Base-by-base conservation (phyloP, 805 yeast species). In the Metschnikowia anglica region DNA sequence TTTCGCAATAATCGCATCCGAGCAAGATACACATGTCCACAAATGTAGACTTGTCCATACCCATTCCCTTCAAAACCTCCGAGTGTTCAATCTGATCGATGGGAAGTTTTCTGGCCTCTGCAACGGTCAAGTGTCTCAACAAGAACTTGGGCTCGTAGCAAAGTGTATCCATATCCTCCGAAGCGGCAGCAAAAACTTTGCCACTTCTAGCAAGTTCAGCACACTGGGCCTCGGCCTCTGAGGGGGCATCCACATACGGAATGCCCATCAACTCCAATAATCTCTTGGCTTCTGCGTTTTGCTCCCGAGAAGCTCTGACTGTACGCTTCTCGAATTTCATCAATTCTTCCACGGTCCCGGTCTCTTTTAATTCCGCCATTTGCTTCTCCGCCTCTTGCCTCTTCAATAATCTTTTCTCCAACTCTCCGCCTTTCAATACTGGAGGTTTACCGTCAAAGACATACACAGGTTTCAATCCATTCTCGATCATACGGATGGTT, bases 391-490 rank as follows among this genome's bases (percentile, higher is more conserved):
- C 97, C 48, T 85, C 93, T 54, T 86, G 91, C 51, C 96, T 76
- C 52, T 87, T 75, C 21, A 79, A 81, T 39, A 81, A 69, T 60
- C 99, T 80, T 61, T 93, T 93, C 44, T 84, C 89, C 55, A 93
- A 74, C 65, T 91, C 98, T 20, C 95, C 96, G 30, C 95, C 85
- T 67, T 93, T 93, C 65, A 93, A 63, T 3, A 83, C 87, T 1
- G 99, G 99, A 5, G 99, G 99, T 56, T 87, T 89, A 18, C 99
- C 99, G 62, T 93, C 99, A 66, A 93, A 93, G 6, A 93, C 98
- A 60, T 88, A 93, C 33, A 90, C 84, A 1, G 99, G 99, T 61
- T 93, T 93, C 56, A 93, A 79, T n/a, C 97, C 97, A 57, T 86
- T 80, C 51, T 85, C 95, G 4, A 90, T 85, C 77, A 93, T 79